Evolutionary conservation across 163 green algal genomes (phyloP), one percentile per base, ranked within the genome.

Genomic region (Volvox carteri): DNA sequence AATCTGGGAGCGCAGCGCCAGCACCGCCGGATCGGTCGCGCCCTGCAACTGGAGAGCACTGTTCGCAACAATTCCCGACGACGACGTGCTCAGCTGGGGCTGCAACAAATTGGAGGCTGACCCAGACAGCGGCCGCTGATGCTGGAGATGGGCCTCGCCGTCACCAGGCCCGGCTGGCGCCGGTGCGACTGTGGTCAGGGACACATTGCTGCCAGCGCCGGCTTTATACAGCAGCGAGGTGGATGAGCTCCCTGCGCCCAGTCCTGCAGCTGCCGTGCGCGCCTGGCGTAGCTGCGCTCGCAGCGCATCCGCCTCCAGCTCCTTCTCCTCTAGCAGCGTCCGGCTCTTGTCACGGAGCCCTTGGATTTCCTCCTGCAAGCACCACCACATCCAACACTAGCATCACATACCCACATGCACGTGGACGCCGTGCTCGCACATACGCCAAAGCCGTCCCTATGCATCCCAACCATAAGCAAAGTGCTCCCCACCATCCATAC

Each of bases 291-390:
- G 68, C 86, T 81, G 67, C 12, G 67, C 65, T 0, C 68, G 67
- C 41, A 91, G 52, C 14, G 42, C 54, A 39, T 91, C 86, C 9
- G 75, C 68, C 68, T 91, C 77, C 9, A 35, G 23, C 23, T 91
- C 86, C n/a, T 80, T 75, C 54, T 91, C 86, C 78, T 91, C 86
- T 52, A 91, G 21, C n/a, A 91, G 35, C 4, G 78, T 39, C 39
- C 86, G 78, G 78, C 78, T 88, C 50, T 77, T 76, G 68, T 88
- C 54, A 8, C 86, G 52, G n/a, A 91, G 37, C 14, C 68, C n/a
- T 41, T 81, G 50, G 46, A 91, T 2, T 78, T 91, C 78, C 35
- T 91, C 86, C 78, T 90, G 76, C 19, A 72, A 72, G 35, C 33
- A 42, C 19, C 65, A 46, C 4, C 33, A 12, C 65, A 46, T 11